Base-by-base conservation (phyloP, 2,329 filamentous ascomycete genomes). In the Aquanectria penicillioides region DNA sequence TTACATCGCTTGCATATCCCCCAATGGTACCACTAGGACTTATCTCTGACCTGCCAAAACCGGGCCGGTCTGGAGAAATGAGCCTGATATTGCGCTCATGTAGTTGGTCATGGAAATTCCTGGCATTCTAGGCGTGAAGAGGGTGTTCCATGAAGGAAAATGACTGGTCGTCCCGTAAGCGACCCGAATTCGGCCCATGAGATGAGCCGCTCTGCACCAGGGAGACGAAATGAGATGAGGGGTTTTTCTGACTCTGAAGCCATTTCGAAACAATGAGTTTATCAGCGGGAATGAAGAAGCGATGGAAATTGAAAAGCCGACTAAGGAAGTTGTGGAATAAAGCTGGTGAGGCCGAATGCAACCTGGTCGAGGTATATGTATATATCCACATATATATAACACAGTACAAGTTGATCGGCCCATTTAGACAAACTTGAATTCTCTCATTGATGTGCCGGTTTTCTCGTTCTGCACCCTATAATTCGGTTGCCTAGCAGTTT, bases 101-200 rank as follows among this genome's bases (percentile, higher is more conserved):
- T 2, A 61, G 33, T 13, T 43, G 18, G 8, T 59, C 11, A 13
- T 63, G 53, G 15, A n/a, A 59, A 57, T 26, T 47, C 36, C 4
- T 49, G 46, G 10, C 47, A 54, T n/a, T 61, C 51, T 13, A 65
- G 33, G 12, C 57, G 60, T 3, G 46, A 54, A 4, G 57, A 57
- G 6, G 54, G 43, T 2, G 33, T 59, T 36, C 57, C 47, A 13
- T 63, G 57, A 2, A 61, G 38, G 54, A 48, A 59, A n/a, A 59
- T 33, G 25, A 61, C 29, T 1, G 54, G 54, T 12, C 58, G 43
- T 15, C 50, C 50, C 0, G 34, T 26, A 6, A 40, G 41, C 8
- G 47, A 54, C 3, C 61, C 54, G 20, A 51, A 62, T 18, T 59
- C 51, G 4, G 63, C 57, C 57, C 61, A 63, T 33, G 57, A 49